These are phyloP conservation scores for Tulasnella sp. DNA, from an alignment of 768 basidiomycete genomes.

Conservation along the genomic window DNA sequence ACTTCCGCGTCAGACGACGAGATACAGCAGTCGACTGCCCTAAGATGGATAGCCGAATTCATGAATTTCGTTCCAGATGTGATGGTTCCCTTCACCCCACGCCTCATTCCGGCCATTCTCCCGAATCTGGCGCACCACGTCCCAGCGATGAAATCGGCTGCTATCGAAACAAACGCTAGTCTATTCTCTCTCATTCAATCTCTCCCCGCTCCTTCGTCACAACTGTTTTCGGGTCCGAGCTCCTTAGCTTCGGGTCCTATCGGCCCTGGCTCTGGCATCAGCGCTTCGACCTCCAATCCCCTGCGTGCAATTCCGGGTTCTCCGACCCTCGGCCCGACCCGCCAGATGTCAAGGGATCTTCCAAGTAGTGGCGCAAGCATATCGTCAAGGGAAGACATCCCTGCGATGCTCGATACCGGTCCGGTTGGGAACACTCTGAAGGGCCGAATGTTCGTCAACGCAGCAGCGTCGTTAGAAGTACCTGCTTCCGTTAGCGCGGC, in stretches of 20 bases:
- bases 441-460: neutral
- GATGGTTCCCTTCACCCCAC: conserved; percentile 92
- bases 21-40: conserved; percentile 91
- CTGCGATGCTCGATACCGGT: conserved; percentile 10
- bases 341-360: conserved; percentile 6
- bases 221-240: conserved; percentile 19
- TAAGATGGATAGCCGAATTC: conserved; percentile 92
- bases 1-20: conserved; percentile 80
- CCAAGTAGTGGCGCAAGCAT: conserved; percentile 17
- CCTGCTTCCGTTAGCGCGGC: conserved; percentile 1
- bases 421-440: conserved; percentile 39
- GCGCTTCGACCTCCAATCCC: conserved; percentile 35
- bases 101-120: conserved; percentile 88
- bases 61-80: conserved; percentile 85
- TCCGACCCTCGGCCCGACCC: conserved; percentile 39
- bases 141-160: conserved; percentile 83
- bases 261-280: conserved; percentile 20
- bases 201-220: conserved; percentile 65
- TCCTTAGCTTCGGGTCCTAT: conserved; percentile 6
- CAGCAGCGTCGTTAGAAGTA: neutral
- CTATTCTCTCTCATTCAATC: conserved; percentile 84
- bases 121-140: conserved; percentile 94
- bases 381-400: conserved; percentile 19
- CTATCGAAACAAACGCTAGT: conserved; percentile 81
- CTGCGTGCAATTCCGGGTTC: conserved; percentile 20